Conservation (phyloP, 371 early-diverging fungal genomes). For the Amoeboaphelidium protococcarum region DNA sequence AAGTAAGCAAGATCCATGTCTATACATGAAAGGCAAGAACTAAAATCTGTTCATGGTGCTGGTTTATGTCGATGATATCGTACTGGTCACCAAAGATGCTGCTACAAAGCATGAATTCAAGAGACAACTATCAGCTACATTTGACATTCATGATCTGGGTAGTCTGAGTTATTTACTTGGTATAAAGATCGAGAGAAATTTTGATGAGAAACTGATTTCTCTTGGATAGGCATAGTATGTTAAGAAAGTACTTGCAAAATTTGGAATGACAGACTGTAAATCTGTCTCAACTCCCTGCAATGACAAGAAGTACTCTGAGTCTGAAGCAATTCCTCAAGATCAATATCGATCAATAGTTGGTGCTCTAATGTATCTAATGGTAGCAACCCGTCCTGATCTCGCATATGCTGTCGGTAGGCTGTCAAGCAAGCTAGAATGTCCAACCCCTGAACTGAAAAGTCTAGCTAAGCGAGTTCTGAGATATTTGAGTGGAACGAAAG, state of each 20-base stretch:
- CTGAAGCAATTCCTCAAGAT: background rate
- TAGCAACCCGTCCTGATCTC: constrained; percentile 5
- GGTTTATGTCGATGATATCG: constrained; percentile 10
- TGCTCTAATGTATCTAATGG: constrained; percentile 3
- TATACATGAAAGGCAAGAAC: background rate
- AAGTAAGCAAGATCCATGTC: constrained; percentile 1
- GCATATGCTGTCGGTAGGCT: constrained; percentile 4
- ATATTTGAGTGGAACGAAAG: too few relatives aligned
- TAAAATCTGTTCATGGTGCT: constrained; percentile 2
- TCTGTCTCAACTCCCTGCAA: background rate
- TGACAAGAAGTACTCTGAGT: background rate
- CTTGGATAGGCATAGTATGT: constrained; percentile 1
- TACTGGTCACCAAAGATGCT: constrained; percentile 1
- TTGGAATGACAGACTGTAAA: constrained; percentile 2
- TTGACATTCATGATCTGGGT: constrained; percentile 6
- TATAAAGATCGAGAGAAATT: constrained; percentile 3
- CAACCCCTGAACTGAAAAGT: constrained; percentile 1
- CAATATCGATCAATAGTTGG: constrained; percentile 1
- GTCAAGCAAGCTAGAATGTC: constrained; percentile 2
- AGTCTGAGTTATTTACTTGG: constrained; percentile 4
- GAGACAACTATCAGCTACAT: background rate
- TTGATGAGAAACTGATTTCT: background rate
- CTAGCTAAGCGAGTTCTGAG: too few relatives aligned
- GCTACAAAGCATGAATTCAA: background rate
- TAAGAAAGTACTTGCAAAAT: constrained; percentile 1